Base-by-base conservation (phyloP, 805 yeast species). In the Nakazawaea molendinolei region DNA sequence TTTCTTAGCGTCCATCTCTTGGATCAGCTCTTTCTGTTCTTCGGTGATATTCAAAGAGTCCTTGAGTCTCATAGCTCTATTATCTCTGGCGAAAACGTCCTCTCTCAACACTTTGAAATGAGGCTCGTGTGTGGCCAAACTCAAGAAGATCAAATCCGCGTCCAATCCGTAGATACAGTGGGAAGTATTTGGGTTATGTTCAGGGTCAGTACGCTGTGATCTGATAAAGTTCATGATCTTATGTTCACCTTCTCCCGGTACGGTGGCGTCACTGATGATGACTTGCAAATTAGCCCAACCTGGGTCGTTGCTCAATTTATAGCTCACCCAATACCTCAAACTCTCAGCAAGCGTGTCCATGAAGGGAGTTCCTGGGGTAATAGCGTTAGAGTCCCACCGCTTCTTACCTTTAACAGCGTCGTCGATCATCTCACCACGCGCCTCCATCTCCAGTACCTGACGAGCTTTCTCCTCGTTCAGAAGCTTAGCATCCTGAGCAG, bases 211-310 rank as follows among this genome's bases (percentile, higher is more conserved):
- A 47, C 97, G 70, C 55, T 89, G 97, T 28, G 85, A 74, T 51
- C 99, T 75, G 39, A 92, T 83, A 55, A 89, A 92, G 50, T 83
- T 87, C 98, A 92, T 92, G 49, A 92, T 80, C 58, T 92, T 92
- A 64, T 92, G 99, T 59, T 92, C 99, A 55, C 99, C 99, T 69
- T 92, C 99, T 44, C 99, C 99, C 1, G 99, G 98, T 10, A 90
- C 97, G 0, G 95, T 79, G 21, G 96, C 95, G 55, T 90, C 99
- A 51, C 95, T 82, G 31, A 92, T 80, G 17, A 92, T 83, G 5
- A 92, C 87, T 58, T 92, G 92, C 32, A 90, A 61, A 41, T 80
- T 71, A 30, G 79, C 79, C 98, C 98, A 92, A 23, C 94, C 95
- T 2, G 96, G 95, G 52, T 92, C 98, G 8, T 72, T 72, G 24